phyloP scores from a whole-genome alignment of 495 filamentous ascomycete species.

The Trypethelium eluteriae region DNA sequence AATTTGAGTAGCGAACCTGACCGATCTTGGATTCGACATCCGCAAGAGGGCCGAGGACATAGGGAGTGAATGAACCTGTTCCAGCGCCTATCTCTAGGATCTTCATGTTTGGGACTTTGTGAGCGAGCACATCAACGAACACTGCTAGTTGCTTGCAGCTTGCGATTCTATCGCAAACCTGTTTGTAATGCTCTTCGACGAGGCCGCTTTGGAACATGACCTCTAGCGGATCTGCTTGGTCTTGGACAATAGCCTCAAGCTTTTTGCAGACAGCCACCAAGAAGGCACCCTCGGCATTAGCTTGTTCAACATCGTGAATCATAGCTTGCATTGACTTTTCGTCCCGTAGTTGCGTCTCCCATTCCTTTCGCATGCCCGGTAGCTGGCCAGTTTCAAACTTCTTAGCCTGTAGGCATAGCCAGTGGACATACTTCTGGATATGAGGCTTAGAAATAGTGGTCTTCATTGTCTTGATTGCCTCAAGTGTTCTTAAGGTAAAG shows the following conservation, averaged over 20 bases:
- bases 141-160: neutral
- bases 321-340: neutral
- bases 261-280: conserved; percentile 11
- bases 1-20: neutral
- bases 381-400: neutral
- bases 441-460: neutral
- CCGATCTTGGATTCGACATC: neutral
- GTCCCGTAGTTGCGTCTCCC: neutral
- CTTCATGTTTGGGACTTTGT: conserved; percentile 19
- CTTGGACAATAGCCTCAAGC: conserved; percentile 13
- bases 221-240: conserved; percentile 12
- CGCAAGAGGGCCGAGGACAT: neutral
- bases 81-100: conserved; percentile 28
- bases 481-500: neutral
- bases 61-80: conserved; percentile 18
- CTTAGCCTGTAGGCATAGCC: neutral
- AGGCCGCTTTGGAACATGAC: conserved; percentile 16
- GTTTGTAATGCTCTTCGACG: conserved; percentile 15
- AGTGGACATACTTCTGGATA: neutral
- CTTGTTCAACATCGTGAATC: neutral
- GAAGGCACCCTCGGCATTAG: neutral
- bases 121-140: neutral
- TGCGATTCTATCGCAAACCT: neutral
- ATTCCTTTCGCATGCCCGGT: neutral
- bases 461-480: neutral